Percentiles rank a stretch among this genome's conserved stretches.
Evolutionary conservation across 1,284 basidiomycete species (phyloP).

Genomic region (Boletus semigastroideus): DNA sequence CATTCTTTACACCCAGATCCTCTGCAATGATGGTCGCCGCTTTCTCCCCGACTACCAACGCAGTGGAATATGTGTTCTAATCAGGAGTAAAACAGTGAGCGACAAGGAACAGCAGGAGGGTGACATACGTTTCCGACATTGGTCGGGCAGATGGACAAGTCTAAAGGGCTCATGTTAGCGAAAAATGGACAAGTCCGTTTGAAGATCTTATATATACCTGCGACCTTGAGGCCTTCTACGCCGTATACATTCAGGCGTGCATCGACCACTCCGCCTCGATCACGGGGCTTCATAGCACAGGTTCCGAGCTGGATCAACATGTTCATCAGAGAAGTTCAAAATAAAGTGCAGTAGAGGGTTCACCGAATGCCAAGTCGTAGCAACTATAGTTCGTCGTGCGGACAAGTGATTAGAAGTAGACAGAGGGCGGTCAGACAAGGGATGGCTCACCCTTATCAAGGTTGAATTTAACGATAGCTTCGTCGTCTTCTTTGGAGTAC

Average conservation of each 20-base stretch:
- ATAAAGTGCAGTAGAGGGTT: slow-evolving; percentile 6
- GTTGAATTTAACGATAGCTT: slow-evolving; percentile 45
- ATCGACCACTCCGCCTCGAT: slow-evolving; percentile 22
- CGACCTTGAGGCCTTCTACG: slow-evolving; percentile 22
- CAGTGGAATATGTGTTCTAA: slow-evolving; percentile 24
- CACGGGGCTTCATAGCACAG: slow-evolving; percentile 25
- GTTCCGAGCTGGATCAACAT: slow-evolving; percentile 19
- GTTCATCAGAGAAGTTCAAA: neutral
- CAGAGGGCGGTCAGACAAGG: neutral
- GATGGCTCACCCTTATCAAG: slow-evolving; percentile 30
- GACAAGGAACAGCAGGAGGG: neutral
- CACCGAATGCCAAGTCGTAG: slow-evolving; percentile 58
- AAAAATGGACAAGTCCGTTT: neutral
- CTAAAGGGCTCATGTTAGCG: slow-evolving; percentile 1
- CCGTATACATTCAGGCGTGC: slow-evolving; percentile 20
- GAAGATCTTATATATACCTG: slow-evolving; percentile 11
- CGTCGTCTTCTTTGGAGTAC: slow-evolving; percentile 60
- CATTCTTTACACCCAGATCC: slow-evolving; percentile 5
- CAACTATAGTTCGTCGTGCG: slow-evolving; percentile 30
- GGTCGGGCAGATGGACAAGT: slow-evolving; percentile 25
- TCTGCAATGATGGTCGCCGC: slow-evolving; percentile 21
- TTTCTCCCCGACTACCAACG: slow-evolving; percentile 23
- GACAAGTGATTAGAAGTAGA: neutral
- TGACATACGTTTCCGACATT: slow-evolving; percentile 21
- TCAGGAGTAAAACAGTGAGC: neutral